These are phyloP conservation scores for Inga laurina DNA, from an alignment of 306 rosid genomes.

Conservation along the genomic window DNA sequence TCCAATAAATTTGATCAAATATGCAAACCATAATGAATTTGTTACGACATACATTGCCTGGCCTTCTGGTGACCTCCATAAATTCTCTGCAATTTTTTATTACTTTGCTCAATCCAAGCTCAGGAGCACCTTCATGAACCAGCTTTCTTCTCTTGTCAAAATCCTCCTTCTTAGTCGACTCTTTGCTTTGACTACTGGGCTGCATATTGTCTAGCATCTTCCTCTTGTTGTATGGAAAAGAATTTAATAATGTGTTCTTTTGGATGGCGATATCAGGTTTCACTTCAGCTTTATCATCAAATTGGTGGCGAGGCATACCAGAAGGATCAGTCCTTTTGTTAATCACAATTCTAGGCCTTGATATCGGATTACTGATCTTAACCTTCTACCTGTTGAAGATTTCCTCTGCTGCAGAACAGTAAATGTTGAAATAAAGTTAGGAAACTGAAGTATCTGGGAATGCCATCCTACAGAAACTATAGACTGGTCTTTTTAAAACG, in stretches of 20 bases:
- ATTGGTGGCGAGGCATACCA: slow-evolving; percentile 12
- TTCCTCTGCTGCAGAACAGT: slow-evolving; percentile 49
- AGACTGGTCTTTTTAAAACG: not conserved
- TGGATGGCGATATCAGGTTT: slow-evolving; percentile 28
- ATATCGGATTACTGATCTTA: slow-evolving; percentile 15
- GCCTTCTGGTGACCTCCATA: slow-evolving; percentile 41
- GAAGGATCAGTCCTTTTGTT: slow-evolving; percentile 14
- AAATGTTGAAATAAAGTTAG: slow-evolving; percentile 14
- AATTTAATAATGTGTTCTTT: slow-evolving; percentile 14
- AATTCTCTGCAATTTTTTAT: slow-evolving; percentile 14
- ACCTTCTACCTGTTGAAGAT: slow-evolving; percentile 46
- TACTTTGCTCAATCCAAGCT: not conserved
- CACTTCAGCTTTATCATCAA: slow-evolving; percentile 31
- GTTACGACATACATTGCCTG: slow-evolving; percentile 47
- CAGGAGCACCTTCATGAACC: not conserved
- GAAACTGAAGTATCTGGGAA: slow-evolving; percentile 14
- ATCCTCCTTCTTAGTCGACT: slow-evolving; percentile 7
- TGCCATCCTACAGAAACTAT: slow-evolving; percentile 12
- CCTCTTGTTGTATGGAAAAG: slow-evolving; percentile 43
- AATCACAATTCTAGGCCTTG: slow-evolving; percentile 7
- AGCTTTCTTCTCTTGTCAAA: not conserved
- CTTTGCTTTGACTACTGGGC: slow-evolving; percentile 8
- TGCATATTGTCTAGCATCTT: slow-evolving; percentile 21
- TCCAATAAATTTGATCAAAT: not conserved
- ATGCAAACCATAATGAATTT: not conserved